phyloP scores from a whole-genome alignment of 495 filamentous ascomycete genomes.

The Talaromyces liani region DNA sequence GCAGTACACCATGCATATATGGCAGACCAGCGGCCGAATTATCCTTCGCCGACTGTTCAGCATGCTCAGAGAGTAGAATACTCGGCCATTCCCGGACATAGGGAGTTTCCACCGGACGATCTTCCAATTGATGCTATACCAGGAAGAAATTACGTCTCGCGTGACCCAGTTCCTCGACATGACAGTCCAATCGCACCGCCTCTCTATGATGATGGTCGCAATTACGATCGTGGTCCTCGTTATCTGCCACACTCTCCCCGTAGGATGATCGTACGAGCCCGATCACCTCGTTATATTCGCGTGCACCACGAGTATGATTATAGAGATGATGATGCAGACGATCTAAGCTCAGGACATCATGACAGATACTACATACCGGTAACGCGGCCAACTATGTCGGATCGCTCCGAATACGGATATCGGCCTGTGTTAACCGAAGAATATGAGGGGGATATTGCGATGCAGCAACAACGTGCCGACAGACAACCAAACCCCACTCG shows the following conservation, averaged over 20 bases:
- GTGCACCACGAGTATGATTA: neutral
- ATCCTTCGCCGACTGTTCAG: conserved; percentile 61
- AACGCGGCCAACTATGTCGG: neutral
- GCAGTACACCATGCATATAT: neutral
- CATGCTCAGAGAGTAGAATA: neutral
- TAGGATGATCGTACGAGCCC: neutral
- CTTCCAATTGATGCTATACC: neutral
- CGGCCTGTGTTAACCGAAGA: neutral
- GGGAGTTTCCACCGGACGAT: neutral
- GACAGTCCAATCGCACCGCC: neutral
- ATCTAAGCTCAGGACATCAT: neutral
- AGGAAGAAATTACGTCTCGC: neutral
- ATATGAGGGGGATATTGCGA: neutral
- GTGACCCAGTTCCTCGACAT: neutral
- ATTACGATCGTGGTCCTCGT: neutral
- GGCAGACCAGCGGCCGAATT: conserved; percentile 68
- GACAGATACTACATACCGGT: conserved; percentile 4
- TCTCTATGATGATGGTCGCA: neutral
- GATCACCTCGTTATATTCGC: conserved; percentile 2
- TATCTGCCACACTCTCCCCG: conserved; percentile 1
- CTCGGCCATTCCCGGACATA: conserved; percentile 31
- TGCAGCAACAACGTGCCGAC: neutral
- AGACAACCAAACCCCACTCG: neutral
- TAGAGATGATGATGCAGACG: neutral
- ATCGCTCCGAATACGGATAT: neutral